These are phyloP conservation scores for Hyphopichia fennica DNA, from an alignment of 1,139 yeast species.

Conservation along the genomic window DNA sequence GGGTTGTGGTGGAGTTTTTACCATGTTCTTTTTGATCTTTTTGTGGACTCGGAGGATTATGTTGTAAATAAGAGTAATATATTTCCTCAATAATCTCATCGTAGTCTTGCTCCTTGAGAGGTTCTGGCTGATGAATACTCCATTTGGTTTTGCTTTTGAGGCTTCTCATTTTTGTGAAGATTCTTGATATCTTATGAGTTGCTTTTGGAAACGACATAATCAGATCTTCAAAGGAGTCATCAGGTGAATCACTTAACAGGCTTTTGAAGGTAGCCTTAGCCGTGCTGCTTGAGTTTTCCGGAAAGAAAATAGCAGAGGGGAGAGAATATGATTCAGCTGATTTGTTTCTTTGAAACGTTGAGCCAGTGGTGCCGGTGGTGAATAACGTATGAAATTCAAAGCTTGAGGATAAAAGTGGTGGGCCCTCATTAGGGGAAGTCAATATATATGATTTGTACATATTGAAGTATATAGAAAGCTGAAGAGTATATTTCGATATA, in stretches of 20 bases:
- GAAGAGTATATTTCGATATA: too few species aligned
- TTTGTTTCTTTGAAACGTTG: too few species aligned
- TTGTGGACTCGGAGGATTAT: background rate
- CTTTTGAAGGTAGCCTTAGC: too few species aligned
- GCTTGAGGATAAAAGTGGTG: background rate
- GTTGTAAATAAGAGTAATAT: background rate
- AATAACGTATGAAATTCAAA: background rate
- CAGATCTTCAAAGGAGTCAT: background rate
- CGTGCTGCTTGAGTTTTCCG: too few species aligned
- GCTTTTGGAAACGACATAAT: background rate
- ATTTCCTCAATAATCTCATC: conserved; percentile 1
- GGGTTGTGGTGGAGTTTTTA: too few species aligned
- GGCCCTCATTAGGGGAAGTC: background rate
- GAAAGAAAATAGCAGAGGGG: too few species aligned
- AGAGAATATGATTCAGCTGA: too few species aligned
- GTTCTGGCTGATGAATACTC: background rate
- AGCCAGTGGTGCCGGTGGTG: background rate
- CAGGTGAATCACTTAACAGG: too few species aligned
- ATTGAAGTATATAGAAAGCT: too few species aligned
- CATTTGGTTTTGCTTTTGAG: background rate
- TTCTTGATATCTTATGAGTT: background rate
- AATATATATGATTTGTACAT: too few species aligned
- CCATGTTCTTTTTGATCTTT: background rate
- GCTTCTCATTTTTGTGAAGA: background rate
- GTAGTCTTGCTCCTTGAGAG: background rate